Conservation (phyloP, 2,329 filamentous ascomycete genomes). For the Penicillium hordei region DNA sequence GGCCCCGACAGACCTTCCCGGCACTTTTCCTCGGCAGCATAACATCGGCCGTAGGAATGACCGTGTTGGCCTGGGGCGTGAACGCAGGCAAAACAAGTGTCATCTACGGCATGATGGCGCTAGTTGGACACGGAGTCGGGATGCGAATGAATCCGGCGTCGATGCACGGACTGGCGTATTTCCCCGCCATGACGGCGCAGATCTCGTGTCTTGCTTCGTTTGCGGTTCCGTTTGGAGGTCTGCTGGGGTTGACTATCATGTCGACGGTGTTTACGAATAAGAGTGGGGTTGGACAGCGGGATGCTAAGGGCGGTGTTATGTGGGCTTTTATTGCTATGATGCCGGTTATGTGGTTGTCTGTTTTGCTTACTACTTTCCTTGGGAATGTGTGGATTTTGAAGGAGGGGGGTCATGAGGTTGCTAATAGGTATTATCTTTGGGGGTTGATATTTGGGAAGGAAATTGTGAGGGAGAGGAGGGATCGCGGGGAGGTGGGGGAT, state of each 20-base stretch:
- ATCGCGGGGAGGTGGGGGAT: not conserved
- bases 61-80: not conserved
- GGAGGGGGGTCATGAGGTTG: slow-evolving; percentile 29
- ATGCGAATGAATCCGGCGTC: slow-evolving; percentile 65
- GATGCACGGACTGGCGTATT: slow-evolving; percentile 47
- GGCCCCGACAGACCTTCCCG: not conserved
- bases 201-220: not conserved
- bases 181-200: not conserved
- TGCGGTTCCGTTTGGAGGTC: not conserved
- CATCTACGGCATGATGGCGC: slow-evolving; percentile 66
- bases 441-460: not conserved
- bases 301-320: slow-evolving; percentile 51
- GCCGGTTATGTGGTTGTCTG: slow-evolving; percentile 56
- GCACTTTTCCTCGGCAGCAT: not conserved
- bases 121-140: slow-evolving; percentile 63
- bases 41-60: not conserved
- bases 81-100: slow-evolving; percentile 39
- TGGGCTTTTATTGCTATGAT: slow-evolving; percentile 64
- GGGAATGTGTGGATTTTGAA: slow-evolving; percentile 54
- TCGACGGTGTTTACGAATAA: slow-evolving; percentile 4
- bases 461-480: not conserved
- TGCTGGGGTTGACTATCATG: slow-evolving; percentile 1
- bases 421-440: slow-evolving; percentile 9
- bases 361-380: slow-evolving; percentile 47
- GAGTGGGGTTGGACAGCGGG: not conserved